Base-by-base conservation (phyloP, 176 grass and related monocot species). In the Lolium rigidum region DNA sequence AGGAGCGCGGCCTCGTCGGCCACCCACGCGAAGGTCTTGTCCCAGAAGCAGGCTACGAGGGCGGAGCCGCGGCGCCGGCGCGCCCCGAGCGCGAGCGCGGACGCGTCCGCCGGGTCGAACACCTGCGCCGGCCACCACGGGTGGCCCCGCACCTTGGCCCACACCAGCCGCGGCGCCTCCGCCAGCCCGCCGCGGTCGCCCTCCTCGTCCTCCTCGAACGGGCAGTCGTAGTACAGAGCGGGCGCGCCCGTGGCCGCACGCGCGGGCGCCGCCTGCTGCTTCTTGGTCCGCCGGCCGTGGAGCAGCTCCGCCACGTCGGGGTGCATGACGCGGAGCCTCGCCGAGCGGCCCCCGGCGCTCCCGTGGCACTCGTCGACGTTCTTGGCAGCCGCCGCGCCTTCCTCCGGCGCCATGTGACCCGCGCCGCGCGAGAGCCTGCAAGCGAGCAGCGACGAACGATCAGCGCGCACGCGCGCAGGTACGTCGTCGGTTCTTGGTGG, bases 81-180 rank as follows among this genome's bases (percentile, higher is more conserved):
- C 22, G 35, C 39, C 63, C 54, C 74, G 11, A 78, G 62, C 54
- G 88, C 92, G 28, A 79, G 68, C 47, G 9, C 67, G 37, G 95
- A 94, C 70, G 95, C 95, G 74, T 91, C 90, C 35, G 87, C 76
- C 10, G 82, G 66, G 82, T 86, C 82, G 57, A 97, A 86, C 80
- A 97, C 90, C 78, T 93, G 84, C 15, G 88, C 92, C 1, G 95
- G 95, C 92, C 95, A 97, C 95, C 95, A 97, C 47, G 92, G 92
- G 74, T 97, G 87, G 62, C 52, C 25, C 88, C 21, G 63, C 64
- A 97, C 90, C 86, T 94, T 97, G 76, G 49, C 78, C 90, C 90
- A 94, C 28, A 93, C 95, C 39, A 94, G 65, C 35, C 91, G 83
- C 0, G 80, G 70, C n/a, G 86, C 38, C 64, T 52, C 44, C 51